Evolutionary conservation across 2,329 filamentous ascomycete genomes (phyloP), one percentile per base, ranked within the genome.

Genomic region (Cephalotrichum gorgonifer): DNA sequence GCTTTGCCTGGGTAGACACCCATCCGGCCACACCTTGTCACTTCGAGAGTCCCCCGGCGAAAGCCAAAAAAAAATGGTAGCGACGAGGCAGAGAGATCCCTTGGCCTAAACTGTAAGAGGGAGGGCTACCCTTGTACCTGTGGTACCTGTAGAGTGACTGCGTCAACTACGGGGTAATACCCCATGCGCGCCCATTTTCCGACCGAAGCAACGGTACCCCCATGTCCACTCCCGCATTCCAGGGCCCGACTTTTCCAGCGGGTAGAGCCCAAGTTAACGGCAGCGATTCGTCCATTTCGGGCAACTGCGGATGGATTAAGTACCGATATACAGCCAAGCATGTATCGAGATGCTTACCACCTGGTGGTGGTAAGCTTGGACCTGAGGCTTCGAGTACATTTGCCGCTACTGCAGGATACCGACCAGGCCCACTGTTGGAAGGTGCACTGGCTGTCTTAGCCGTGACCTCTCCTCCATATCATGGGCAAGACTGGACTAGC

Each of bases 21-120:
- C 35, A 20, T 39, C 35, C 35, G 35, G n/a, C 35, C 35, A 20
- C 35, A 39, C 17, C 35, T 39, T 39, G 35, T 39, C 35, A 39
- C 35, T 39, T 22, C 35, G 14, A 17, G 6, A 20, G 12, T n/a
- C 30, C 38, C 46, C 33, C 46, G 38, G 35, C 46, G 35, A 48
- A 48, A 48, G 46, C 46, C 46, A 48, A 48, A 48, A 42, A 47
- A 33, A 33, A 47, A 47, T 47, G 28, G 28, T 20, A 39, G 28
- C 15, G 33, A 20, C 43, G 15, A 46, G 31, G 27, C 25, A 25
- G 20, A 45, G 27, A 31, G 45, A 23, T 47, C 45, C 45, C 45
- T 47, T 47, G 45, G 45, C 31, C 33, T 26, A 39, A 47, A 41
- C 20, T 39, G 35, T 39, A 22, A 39, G 35, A 39, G 35, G n/a